Evolutionary conservation across 331 rosid species (phyloP).

Genomic region (Pyracantha coccinea): DNA sequence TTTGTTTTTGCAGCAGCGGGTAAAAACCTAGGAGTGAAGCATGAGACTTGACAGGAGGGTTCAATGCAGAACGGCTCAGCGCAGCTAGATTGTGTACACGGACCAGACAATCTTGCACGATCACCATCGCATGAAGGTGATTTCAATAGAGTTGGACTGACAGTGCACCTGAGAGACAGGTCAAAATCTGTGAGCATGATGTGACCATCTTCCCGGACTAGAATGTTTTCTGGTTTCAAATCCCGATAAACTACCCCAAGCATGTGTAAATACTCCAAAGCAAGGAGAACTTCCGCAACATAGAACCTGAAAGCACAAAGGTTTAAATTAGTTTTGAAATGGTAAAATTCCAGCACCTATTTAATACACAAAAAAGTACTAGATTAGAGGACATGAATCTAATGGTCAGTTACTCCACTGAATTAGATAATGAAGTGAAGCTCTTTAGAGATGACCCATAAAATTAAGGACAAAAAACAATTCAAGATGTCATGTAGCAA

Average conservation of each 20-base stretch:
- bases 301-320: slow-evolving; percentile 57
- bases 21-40: slow-evolving; percentile 82
- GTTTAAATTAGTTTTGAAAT: neutral
- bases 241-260: slow-evolving; percentile 97
- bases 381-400: neutral
- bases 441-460: neutral
- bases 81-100: slow-evolving; percentile 63
- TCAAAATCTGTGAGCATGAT: slow-evolving; percentile 99
- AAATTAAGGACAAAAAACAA: neutral
- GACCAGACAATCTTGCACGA: slow-evolving; percentile 57
- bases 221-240: slow-evolving; percentile 93
- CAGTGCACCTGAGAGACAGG: slow-evolving; percentile 81
- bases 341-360: neutral
- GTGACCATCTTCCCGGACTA: slow-evolving; percentile 96
- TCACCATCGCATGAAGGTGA: slow-evolving; percentile 42
- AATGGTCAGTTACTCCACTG: neutral
- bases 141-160: slow-evolving; percentile 74
- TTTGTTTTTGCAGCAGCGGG: slow-evolving; percentile 65
- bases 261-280: slow-evolving; percentile 97
- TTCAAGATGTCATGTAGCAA: neutral
- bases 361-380: neutral
- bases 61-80: slow-evolving; percentile 82
- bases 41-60: slow-evolving; percentile 85
- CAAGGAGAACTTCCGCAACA: slow-evolving; percentile 96
- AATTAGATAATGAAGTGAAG: neutral